Evolutionary conservation across 441 rosid species (phyloP), one percentile per base, ranked within the genome.

Genomic region (Geranium incanum): DNA sequence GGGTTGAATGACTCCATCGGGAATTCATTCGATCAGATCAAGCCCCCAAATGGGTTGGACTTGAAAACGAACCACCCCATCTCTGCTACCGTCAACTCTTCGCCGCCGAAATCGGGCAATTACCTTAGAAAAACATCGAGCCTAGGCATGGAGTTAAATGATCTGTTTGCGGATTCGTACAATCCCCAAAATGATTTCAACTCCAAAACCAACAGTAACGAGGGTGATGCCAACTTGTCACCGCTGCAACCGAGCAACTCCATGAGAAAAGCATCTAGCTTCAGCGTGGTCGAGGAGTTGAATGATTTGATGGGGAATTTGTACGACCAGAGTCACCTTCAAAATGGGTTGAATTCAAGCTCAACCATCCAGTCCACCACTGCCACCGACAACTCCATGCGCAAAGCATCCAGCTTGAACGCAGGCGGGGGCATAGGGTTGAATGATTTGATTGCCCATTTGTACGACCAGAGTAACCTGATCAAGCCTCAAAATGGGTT

Each of bases 401-500:
- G 52, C 52, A 45, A 45, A 45, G n/a, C 52, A 45, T 45, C 52
- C 3, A 45, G 52, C 52, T 19, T 70, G 52, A 75, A 68, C 38
- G 50, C 43, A 4, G 70, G 69, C 52, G 76, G 36, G 68, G 63
- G 21, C 8, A 11, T 45, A 3, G 52, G 52, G 52, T 57, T 57
- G 63, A 57, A 57, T 57, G 63, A 57, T 57, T 57, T 57, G 63
- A 57, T 57, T 57, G 63, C 63, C 8, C 19, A 16, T 16, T 4
- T 57, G 63, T 57, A 57, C 23, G 21, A 57, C 21, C 63, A 57
- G 21, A 57, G 21, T 57, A 63, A 72, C 37, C 74, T 23, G 65
- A 36, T 23, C 57, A 41, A 60, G 65, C 76, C 45, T 23, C 36
- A 41, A 38, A 70, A 36, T 18, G 76, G 70, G 45, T 62, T 72